Evolutionary conservation across 192 early-diverging fungal genomes (phyloP).

Genomic region (Backusella tarrabulga): DNA sequence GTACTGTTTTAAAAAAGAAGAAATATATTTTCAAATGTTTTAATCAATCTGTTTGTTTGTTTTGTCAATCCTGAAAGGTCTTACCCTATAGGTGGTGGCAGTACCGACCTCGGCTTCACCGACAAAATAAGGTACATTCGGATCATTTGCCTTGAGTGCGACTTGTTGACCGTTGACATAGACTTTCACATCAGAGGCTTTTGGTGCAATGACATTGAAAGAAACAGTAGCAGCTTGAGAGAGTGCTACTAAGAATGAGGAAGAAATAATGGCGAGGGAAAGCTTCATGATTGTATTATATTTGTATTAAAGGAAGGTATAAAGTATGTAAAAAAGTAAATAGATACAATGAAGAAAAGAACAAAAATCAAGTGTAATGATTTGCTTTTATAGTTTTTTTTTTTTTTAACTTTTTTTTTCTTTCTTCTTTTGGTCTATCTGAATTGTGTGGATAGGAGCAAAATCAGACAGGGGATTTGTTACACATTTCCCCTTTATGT

Average conservation of each 20-base stretch:
- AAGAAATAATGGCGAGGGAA: slow-evolving; percentile 9
- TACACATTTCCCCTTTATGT: background rate
- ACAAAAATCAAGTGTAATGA: background rate
- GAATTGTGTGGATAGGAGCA: background rate
- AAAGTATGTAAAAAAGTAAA: background rate
- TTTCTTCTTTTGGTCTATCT: background rate
- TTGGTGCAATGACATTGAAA: slow-evolving; percentile 46
- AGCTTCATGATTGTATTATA: slow-evolving; percentile 17
- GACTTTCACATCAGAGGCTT: slow-evolving; percentile 35
- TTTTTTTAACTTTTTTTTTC: background rate
- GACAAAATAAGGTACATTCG: slow-evolving; percentile 38
- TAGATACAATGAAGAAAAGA: background rate
- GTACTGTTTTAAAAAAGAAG: slow-evolving; percentile 19
- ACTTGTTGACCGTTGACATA: slow-evolving; percentile 33
- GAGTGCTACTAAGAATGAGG: slow-evolving; percentile 10
- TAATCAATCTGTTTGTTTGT: background rate
- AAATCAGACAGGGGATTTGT: background rate
- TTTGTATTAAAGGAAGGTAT: slow-evolving; percentile 3
- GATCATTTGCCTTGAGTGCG: slow-evolving; percentile 32
- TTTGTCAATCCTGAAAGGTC: background rate
- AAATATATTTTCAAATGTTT: background rate
- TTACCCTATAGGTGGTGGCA: slow-evolving; percentile 39
- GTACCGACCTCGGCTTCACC: slow-evolving; percentile 30
- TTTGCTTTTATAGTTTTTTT: background rate
- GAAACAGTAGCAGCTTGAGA: slow-evolving; percentile 34